phyloP scores from a whole-genome alignment of 1,139 yeast species.

The Candida sanyaensis region DNA sequence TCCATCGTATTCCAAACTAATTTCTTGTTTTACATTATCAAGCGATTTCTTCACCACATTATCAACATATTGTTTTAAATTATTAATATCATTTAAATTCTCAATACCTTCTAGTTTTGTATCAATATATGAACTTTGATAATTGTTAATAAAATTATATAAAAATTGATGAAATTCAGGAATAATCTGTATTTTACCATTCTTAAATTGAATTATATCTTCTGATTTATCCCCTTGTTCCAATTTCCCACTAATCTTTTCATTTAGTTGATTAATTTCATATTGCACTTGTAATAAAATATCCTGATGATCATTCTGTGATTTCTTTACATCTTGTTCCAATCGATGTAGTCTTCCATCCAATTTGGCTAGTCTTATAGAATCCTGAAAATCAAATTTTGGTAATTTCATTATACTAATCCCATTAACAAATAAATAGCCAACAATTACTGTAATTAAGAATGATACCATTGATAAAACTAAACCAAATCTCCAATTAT shows the following conservation, averaged over 20 bases:
- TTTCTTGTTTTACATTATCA: constrained; percentile 6
- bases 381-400: not conserved
- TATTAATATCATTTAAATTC: constrained; percentile 6
- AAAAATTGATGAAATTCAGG: constrained; percentile 45
- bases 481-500: not conserved
- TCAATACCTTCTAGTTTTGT: constrained; percentile 9
- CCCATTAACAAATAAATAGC: not conserved
- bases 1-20: constrained; percentile 21
- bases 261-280: constrained; percentile 2
- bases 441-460: not conserved
- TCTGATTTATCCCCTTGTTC: not conserved
- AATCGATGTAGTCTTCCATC: constrained; percentile 7
- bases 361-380: not conserved
- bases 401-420: not conserved
- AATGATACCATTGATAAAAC: not conserved
- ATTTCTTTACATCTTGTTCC: constrained; percentile 4
- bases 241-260: not conserved
- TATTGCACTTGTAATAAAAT: constrained; percentile 2
- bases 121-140: constrained; percentile 14
- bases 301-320: not conserved
- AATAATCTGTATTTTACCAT: constrained; percentile 37
- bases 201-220: constrained; percentile 22
- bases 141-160: constrained; percentile 35
- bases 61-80: constrained; percentile 9
- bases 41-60: constrained; percentile 2